These are phyloP conservation scores for Xylaria sp. DNA, from an alignment of 495 filamentous ascomycete species.

Conservation along the genomic window DNA sequence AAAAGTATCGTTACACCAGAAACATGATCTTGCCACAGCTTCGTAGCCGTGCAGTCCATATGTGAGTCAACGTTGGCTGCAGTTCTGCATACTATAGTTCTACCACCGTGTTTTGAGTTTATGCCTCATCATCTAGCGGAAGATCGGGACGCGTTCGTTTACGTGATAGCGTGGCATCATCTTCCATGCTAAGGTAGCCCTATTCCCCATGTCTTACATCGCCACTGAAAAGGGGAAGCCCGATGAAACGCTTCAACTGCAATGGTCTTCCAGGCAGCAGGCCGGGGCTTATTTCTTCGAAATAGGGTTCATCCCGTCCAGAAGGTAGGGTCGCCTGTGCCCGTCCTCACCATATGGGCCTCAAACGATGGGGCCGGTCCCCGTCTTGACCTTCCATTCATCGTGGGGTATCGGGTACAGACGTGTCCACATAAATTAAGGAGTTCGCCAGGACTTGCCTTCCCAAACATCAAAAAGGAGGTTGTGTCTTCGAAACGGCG, in stretches of 20 bases:
- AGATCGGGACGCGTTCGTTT: neutral
- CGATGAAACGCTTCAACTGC: neutral
- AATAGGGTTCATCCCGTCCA: neutral
- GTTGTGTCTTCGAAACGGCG: neutral
- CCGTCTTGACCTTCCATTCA: neutral
- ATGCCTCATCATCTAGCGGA: neutral
- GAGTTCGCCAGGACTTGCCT: neutral
- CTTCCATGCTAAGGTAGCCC: neutral
- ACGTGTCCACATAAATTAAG: neutral
- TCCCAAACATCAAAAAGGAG: neutral
- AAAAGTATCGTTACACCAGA: conserved; percentile 16
- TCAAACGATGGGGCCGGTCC: neutral
- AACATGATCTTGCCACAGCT: neutral
- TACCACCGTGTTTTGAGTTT: neutral
- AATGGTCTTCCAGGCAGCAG: neutral
- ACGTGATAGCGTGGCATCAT: neutral
- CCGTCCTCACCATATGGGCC: neutral
- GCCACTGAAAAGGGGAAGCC: conserved; percentile 9
- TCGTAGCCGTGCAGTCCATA: neutral
- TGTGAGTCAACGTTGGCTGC: neutral
- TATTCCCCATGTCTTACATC: conserved; percentile 17
- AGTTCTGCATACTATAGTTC: neutral
- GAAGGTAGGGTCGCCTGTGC: neutral
- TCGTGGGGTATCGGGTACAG: neutral
- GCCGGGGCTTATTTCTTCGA: neutral